Conservation (phyloP, 1,284 basidiomycete species). For the Abortiporus biennis region DNA sequence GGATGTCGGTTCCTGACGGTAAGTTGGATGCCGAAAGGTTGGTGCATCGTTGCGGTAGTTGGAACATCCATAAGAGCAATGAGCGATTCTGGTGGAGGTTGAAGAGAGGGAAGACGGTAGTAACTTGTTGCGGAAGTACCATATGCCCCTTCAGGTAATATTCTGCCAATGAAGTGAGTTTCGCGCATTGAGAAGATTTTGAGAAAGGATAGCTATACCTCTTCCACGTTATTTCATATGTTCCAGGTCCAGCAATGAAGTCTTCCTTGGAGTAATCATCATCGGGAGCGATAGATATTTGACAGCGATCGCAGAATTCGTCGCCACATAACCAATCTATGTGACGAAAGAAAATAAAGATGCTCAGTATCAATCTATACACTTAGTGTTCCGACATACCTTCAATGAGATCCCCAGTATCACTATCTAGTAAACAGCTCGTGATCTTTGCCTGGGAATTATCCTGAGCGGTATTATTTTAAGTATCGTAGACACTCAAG, state of each 20-base stretch:
- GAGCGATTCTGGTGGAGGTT: constrained; percentile 51
- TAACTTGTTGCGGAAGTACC: constrained; percentile 41
- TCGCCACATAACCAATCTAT: constrained; percentile 61
- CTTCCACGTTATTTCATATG: constrained; percentile 61
- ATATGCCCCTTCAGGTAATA: constrained; percentile 33
- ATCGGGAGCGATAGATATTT: constrained; percentile 38
- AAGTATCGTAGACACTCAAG: no score
- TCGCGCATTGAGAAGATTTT: background rate
- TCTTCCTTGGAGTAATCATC: constrained; percentile 35
- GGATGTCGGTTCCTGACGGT: constrained; percentile 62
- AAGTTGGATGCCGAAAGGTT: constrained; percentile 47
- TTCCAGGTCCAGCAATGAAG: constrained; percentile 42
- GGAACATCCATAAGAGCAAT: constrained; percentile 61
- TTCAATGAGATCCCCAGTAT: constrained; percentile 27
- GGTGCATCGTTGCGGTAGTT: constrained; percentile 54
- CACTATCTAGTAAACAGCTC: constrained; percentile 30
- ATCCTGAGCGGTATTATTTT: no score
- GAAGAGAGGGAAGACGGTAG: constrained; percentile 51
- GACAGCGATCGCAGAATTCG: constrained; percentile 50
- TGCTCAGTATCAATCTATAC: background rate
- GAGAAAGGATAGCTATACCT: constrained; percentile 35
- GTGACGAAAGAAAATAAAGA: constrained; percentile 6
- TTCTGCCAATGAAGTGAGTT: constrained; percentile 24
- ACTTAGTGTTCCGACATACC: constrained; percentile 16
- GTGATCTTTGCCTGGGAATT: constrained; percentile 39